Conservation (phyloP, 75 land plant genomes). For the Adiantum capillusveneris region DNA sequence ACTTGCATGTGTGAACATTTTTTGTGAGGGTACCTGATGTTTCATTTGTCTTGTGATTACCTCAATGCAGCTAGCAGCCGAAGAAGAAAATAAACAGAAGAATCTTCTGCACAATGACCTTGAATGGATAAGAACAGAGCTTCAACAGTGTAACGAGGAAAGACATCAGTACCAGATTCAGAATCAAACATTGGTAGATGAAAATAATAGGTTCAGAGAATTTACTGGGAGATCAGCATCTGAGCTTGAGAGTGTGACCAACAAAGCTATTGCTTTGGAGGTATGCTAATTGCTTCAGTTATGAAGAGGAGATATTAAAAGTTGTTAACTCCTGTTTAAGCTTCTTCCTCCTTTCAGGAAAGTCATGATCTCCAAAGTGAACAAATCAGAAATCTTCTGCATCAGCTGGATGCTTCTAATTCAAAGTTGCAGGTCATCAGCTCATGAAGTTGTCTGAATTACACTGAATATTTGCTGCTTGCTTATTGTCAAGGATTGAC, state of each 20-base stretch:
- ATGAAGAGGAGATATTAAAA: background rate
- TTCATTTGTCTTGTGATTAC: too few relatives aligned
- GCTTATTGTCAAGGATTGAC: too few relatives aligned
- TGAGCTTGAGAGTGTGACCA: conserved; percentile 21
- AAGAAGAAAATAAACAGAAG: conserved; percentile 13
- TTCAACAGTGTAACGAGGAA: conserved; percentile 22
- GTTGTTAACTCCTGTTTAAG: too few relatives aligned
- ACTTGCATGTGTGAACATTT: too few relatives aligned
- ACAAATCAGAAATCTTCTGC: conserved; percentile 15
- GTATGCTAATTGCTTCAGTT: conserved; percentile 5
- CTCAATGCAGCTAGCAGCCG: conserved; percentile 14
- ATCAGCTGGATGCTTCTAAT: conserved; percentile 21
- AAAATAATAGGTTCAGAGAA: conserved; percentile 24
- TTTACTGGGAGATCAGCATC: conserved; percentile 20
- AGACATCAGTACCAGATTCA: conserved; percentile 11
- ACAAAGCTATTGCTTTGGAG: conserved; percentile 28
- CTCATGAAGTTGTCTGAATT: background rate
- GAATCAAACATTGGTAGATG: conserved; percentile 15
- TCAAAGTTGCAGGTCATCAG: conserved; percentile 16
- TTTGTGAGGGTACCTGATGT: too few relatives aligned
- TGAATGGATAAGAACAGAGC: conserved; percentile 7
- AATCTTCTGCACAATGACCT: conserved; percentile 12
- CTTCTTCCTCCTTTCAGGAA: conserved; percentile 7
- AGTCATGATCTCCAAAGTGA: conserved; percentile 17
- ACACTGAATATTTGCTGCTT: too few relatives aligned